Evolutionary conservation across 306 rosid genomes (phyloP), one percentile per base, ranked within the genome.

Genomic region (Neltuma alba): DNA sequence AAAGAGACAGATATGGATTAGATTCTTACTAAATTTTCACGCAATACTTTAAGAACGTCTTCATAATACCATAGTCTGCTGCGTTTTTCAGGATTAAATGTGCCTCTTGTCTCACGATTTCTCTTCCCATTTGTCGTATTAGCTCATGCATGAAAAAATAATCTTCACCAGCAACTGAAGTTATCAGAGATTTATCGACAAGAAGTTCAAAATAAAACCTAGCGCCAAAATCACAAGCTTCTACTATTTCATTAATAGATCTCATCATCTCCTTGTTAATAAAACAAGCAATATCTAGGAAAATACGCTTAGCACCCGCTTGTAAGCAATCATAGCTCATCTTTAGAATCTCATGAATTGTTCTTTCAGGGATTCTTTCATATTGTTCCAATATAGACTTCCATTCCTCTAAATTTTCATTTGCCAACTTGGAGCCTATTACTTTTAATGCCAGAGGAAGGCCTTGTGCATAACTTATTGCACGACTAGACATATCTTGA

Each of bases 241-340:
- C 36, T 40, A 21, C 44, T 44, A 81, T 37, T 40, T 72, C 54
- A 30, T 62, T 2, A 62, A 82, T 74, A 71, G 77, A 70, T 14
- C 28, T 52, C 75, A 41, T 7, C 6, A 7, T 61, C 15, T 61
- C 41, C 10, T 77, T 67, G 36, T 76, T 45, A n/a, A 76, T 37
- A 42, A 82, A 82, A 28, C 82, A 76, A 36, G 78, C 81, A 47
- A 82, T n/a, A 52, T 52, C 60, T 8, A 52, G 0, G 60, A 52
- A 52, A 52, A 52, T 52, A 52, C 13, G 3, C 1, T 40, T 25
- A 4, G 47, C 55, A 23, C 3, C 25, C 0, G 12, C 7, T 7
- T 42, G 55, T 31, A 69, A 69, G 2, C 37, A 10, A 40, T 69
- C 55, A 13, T 69, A 69, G 13, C 74, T 69, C 42, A 41, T 21